phyloP scores from a whole-genome alignment of 78 protist genomes.

The slime mould (Dictyostelium discoideum) region DNA sequence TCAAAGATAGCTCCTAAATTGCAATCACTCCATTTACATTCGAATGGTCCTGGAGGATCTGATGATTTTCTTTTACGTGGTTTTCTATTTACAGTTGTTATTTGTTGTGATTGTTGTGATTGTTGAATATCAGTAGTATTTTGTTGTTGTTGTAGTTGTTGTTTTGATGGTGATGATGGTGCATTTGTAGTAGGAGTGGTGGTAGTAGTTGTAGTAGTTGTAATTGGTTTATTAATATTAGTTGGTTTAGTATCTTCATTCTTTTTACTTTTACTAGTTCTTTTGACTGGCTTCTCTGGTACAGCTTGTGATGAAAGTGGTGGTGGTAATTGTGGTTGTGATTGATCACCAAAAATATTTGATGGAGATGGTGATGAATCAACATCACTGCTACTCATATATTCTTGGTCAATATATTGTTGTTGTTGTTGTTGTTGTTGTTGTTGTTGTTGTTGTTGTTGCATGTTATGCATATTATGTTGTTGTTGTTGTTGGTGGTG shows the following conservation, averaged over 20 bases:
- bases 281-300: not conserved
- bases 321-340: not conserved
- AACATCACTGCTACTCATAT: constrained; percentile 1
- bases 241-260: not conserved
- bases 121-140: not conserved
- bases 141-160: not conserved
- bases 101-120: not conserved
- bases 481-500: not conserved
- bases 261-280: not conserved
- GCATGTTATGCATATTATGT: not conserved
- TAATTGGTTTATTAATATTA: not conserved
- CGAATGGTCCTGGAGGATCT: constrained; percentile 71
- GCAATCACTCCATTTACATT: constrained; percentile 79
- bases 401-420: not conserved
- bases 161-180: not conserved
- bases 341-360: not conserved
- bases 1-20: constrained; percentile 23
- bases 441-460: not conserved
- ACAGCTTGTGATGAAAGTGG: not conserved
- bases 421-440: not conserved
- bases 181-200: not conserved
- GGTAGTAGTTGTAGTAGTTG: constrained; percentile 27
- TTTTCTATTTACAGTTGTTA: constrained; percentile 30
- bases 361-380: constrained; percentile 12
- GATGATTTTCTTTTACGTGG: constrained; percentile 59